Evolutionary conservation across 2,329 filamentous ascomycete genomes (phyloP), one percentile per base, ranked within the genome.

Genomic region (Raffaelea deltoideospora): DNA sequence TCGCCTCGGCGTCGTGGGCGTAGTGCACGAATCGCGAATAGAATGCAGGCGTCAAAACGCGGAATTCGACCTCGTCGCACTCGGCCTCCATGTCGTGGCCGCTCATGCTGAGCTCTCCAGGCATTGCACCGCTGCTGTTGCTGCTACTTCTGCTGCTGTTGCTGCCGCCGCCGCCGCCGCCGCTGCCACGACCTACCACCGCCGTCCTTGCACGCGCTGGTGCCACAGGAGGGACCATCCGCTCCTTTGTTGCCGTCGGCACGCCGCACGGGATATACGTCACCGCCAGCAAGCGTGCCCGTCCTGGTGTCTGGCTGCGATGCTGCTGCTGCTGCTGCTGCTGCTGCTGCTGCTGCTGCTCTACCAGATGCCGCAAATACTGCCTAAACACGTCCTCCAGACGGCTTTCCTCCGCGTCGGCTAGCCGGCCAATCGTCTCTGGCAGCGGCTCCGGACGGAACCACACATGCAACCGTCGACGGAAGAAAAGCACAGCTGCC

Each of bases 1-100:
- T 57, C 1, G 72, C 74, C 45, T 78, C 71, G 15, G 71, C 61
- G 18, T 72, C 69, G 47, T 77, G 64, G 0, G 68, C 60, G 48
- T 82, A 80, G 43, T 69, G 64, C 1, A 75, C 61, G 33, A 82
- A 74, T 21, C 76, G 66, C 11, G 69, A 64, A 56, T 84, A 84
- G 48, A 84, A 84, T 0, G 58, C 60, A 1, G 79, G 77, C 0
- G 72, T 77, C 17, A 79, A 52, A 5, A 82, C 58, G 37, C 65
- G 66, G 33, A 82, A 56, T 31, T 69, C 67, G 6, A 79, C 35
- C 1, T 63, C 52, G 18, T 63, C 54, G 8, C 34, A 28, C 14
- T 32, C 15, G 2, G 5, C 29, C 10, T 21, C 3, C 41, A 35
- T 11, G 33, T 45, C 37, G 2, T 46, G n/a, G n/a, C n/a, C n/a